Evolutionary conservation across 305 asterid genomes (phyloP).

Genomic region (Solanum chacoense): DNA sequence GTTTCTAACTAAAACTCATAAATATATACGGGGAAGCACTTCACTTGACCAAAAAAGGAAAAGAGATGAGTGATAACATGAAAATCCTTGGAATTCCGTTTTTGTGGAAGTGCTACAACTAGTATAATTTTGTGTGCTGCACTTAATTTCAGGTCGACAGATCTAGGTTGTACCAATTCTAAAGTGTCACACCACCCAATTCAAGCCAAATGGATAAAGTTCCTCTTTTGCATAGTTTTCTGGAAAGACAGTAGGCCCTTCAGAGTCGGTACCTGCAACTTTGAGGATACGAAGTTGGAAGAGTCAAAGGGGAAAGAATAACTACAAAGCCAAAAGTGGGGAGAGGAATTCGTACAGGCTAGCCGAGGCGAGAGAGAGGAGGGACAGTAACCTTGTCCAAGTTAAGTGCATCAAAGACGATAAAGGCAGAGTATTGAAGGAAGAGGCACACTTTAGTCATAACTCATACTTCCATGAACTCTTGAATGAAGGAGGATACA

Average conservation of each 20-base stretch:
- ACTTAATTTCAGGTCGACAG: neutral
- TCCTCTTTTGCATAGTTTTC: neutral
- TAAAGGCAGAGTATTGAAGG: neutral
- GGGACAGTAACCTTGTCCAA: neutral
- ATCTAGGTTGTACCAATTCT: neutral
- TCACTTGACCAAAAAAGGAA: neutral
- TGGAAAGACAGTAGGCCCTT: neutral
- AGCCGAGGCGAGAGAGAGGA: neutral
- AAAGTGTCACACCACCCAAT: neutral
- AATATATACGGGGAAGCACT: neutral
- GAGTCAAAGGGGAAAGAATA: neutral
- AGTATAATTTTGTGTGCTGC: neutral
- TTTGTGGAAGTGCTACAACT: neutral
- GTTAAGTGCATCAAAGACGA: neutral
- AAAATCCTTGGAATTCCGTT: neutral
- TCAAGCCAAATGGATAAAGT: neutral
- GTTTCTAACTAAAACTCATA: neutral
- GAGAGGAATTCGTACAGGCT: neutral
- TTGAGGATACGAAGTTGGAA: neutral
- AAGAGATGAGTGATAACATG: neutral
- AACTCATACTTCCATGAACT: neutral
- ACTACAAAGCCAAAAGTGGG: neutral
- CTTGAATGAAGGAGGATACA: neutral
- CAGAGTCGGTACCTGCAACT: neutral
- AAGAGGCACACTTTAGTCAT: neutral